Percentiles rank a stretch among this genome's conserved stretches.
These are phyloP conservation scores for Aspergillus uvarum DNA, from an alignment of 2,329 filamentous ascomycete species.

Conservation along the genomic window DNA sequence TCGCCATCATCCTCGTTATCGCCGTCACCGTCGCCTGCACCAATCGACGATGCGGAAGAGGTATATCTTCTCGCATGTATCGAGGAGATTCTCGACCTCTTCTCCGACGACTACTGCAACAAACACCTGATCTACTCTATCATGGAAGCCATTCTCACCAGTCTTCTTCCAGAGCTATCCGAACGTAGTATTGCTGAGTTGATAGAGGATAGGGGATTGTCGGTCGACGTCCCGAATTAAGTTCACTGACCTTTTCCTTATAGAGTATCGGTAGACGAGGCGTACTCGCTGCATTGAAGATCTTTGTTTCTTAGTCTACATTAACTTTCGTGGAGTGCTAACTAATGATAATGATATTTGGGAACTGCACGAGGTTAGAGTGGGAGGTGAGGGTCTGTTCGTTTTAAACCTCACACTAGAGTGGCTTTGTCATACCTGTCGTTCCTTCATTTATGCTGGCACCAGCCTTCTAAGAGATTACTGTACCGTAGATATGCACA, in stretches of 20 bases:
- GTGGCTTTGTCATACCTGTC: background rate
- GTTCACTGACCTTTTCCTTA: background rate
- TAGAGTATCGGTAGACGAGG: constrained; percentile 4
- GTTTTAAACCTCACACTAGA: background rate
- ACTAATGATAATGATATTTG: background rate
- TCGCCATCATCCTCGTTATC: constrained; percentile 6
- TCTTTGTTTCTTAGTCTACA: background rate
- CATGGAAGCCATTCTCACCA: constrained; percentile 77
- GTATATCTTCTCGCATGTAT: constrained; percentile 58
- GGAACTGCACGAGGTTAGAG: background rate
- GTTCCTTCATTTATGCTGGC: background rate
- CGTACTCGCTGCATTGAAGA: background rate
- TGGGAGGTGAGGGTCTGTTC: background rate
- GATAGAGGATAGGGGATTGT: constrained; percentile 66
- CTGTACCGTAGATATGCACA: too few species aligned
- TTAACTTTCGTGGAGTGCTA: background rate
- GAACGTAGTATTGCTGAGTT: constrained; percentile 70
- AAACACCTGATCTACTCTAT: constrained; percentile 84
- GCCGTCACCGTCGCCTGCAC: constrained; percentile 10
- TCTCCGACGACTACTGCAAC: constrained; percentile 84
- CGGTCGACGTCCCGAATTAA: constrained; percentile 17
- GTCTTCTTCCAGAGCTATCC: constrained; percentile 78
- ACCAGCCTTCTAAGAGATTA: background rate
- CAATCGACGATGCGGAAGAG: constrained; percentile 36
- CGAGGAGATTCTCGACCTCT: constrained; percentile 67